Evolutionary conservation across 2,329 filamentous ascomycete species (phyloP), one percentile per base, ranked within the genome.

Genomic region (Penicillium sp.): DNA sequence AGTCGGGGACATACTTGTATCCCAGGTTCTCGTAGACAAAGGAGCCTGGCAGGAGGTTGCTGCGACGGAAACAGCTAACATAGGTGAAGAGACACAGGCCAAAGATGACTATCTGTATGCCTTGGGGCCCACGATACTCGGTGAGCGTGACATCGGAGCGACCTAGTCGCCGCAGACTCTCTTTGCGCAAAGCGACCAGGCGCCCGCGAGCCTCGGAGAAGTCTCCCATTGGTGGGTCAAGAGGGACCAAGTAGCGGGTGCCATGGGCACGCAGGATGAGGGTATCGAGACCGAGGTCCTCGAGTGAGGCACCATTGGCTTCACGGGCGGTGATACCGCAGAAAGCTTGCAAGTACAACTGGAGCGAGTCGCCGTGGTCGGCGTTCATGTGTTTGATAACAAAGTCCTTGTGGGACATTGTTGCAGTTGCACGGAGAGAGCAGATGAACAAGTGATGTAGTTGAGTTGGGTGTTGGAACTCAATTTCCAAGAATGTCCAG

Each of bases 301-400:
- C 72, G 54, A 95, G 74, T 31, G 73, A 69, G 16, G 86, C 81
- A 16, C 74, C 71, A 47, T 78, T 71, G 40, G 84, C 77, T 40
- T 77, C 70, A 49, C 71, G 67, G 6, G 76, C 61, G 13, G 82
- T 77, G 36, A 87, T 73, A 13, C 74, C 67, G 63, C 73, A 75
- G 72, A 82, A 89, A 67, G 89, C 80, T 54, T 82, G 82, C n/a
- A 94, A 79, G 69, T 90, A 95, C 63, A 85, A 78, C 47, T 79
- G 73, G 40, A 95, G 81, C 47, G 88, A 87, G 57, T 81, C 77
- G 42, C 77, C 73, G 71, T 95, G 91, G 68, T 91, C 86, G 35
- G 74, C 74, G 72, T 96, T 95, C 87, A 96, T 93, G 74, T 96
- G 90, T 27, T 75, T 75, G 62, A 91, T 79, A 66, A 89, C 84